Conservation (phyloP, 768 basidiomycete species). For the Russula earlei region DNA sequence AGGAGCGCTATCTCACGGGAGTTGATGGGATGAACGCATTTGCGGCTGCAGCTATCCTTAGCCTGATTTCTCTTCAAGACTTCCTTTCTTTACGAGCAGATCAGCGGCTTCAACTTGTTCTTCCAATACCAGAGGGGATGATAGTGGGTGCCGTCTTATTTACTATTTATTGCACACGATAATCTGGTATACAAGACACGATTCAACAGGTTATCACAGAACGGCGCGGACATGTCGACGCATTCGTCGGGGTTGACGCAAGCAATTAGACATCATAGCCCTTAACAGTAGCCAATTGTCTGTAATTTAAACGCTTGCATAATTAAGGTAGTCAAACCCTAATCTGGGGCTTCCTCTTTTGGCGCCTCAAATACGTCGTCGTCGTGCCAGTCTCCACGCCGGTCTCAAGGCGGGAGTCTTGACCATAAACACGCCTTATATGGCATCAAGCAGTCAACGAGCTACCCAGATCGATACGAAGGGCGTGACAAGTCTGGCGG, state of each 20-base stretch:
- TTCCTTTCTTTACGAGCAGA: conserved; percentile 33
- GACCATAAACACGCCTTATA: background rate
- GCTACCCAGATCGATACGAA: background rate
- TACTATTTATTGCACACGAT: background rate
- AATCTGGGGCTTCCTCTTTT: background rate
- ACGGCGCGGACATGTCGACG: conserved; percentile 5
- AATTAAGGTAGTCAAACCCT: background rate
- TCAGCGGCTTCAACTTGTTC: conserved; percentile 10
- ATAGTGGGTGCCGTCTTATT: conserved; percentile 11
- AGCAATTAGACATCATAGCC: conserved; percentile 38
- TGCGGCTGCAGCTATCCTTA: conserved; percentile 55
- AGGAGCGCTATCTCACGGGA: conserved; percentile 47
- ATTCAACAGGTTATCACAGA: conserved; percentile 14
- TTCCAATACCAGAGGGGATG: conserved; percentile 6
- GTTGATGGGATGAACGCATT: conserved; percentile 62
- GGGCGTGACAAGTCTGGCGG: conserved; percentile 16
- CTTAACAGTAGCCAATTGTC: background rate
- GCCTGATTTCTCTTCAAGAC: conserved; percentile 41
- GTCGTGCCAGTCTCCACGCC: conserved; percentile 45
- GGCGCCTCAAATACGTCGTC: conserved; percentile 26
- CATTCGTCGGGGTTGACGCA: conserved; percentile 38
- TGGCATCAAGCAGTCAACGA: background rate
- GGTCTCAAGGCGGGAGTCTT: background rate
- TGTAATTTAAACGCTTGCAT: background rate
- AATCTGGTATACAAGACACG: conserved; percentile 1